Conservation (phyloP, 192 early-diverging fungal species). For the Backusella parvicylindrica region DNA sequence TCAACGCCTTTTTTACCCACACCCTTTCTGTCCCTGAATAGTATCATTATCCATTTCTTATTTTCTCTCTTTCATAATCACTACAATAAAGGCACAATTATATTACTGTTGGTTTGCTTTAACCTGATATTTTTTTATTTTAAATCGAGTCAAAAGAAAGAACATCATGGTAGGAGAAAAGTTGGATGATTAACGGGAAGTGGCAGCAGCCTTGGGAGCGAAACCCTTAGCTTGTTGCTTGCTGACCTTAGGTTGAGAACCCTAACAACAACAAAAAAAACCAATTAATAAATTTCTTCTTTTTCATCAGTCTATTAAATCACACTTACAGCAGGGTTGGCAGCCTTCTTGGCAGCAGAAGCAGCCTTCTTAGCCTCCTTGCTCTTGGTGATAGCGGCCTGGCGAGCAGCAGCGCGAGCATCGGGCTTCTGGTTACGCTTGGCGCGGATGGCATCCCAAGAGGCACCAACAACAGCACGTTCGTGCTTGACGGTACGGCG, state of each 20-base stretch:
- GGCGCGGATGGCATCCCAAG: slow-evolving; percentile 94
- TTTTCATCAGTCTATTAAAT: not conserved
- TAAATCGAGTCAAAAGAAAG: not conserved
- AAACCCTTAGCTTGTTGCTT: slow-evolving; percentile 84
- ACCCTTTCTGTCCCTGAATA: too few species aligned
- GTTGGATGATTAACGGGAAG: slow-evolving; percentile 62
- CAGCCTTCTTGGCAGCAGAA: slow-evolving; percentile 81
- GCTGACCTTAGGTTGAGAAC: slow-evolving; percentile 58
- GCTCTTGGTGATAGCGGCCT: slow-evolving; percentile 76
- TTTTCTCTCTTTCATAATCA: not conserved
- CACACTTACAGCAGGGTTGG: slow-evolving; percentile 31
- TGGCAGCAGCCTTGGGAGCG: slow-evolving; percentile 74
- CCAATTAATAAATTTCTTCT: not conserved
- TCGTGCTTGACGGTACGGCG: slow-evolving; percentile 93
- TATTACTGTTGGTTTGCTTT: not conserved
- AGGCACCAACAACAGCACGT: slow-evolving; percentile 93
- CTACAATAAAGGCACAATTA: too few species aligned
- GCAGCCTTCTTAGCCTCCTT: slow-evolving; percentile 94
- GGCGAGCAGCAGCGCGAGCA: slow-evolving; percentile 87
- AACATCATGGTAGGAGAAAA: not conserved
- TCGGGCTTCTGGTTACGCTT: slow-evolving; percentile 97
- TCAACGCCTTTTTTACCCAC: too few species aligned
- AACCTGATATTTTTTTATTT: not conserved
- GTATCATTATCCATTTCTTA: not conserved
- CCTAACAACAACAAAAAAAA: not conserved